Evolutionary conservation across 441 rosid genomes (phyloP), one percentile per base, ranked within the genome.

Genomic region (Gossypium trilobum): DNA sequence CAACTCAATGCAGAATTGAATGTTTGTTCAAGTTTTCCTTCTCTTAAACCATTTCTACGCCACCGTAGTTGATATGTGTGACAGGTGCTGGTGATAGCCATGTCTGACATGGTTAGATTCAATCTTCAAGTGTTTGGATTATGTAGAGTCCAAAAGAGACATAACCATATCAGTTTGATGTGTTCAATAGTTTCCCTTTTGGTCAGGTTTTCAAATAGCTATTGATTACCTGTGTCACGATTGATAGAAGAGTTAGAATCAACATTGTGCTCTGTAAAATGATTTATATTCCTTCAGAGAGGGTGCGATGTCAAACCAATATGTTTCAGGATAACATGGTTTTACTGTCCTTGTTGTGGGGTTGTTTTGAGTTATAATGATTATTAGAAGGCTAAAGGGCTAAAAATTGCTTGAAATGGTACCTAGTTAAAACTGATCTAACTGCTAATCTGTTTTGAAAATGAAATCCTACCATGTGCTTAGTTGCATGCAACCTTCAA

Each of bases 381-480:
- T 58, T 54, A 8, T 48, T 67, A 58, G 20, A 51, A 63, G 10
- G 68, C 59, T 70, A 57, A 64, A 61, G 68, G 50, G 72, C 75
- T 60, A 57, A 33, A 52, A 29, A 4, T 20, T 66, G 29, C 71
- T 56, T 60, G 29, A 29, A 68, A 44, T 46, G 54, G 64, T 42
- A 17, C 65, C 23, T 48, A 36, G 39, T 70, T 44, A 44, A 20
- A 23, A 14, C 60, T 63, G 11, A 19, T 74, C 33, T 55, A 72
- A 79, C 78, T 52, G 67, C 69, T 68, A 61, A 72, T 50, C 74
- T 78, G 27, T 71, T 79, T 71, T 20, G 80, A 75, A 79, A 81
- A 74, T 71, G 85, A 84, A 79, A 68, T 62, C 42, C 75, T 75
- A 81, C 82, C 82, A 77, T 68, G 71, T 70, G 71, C 44, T 20